phyloP scores from a whole-genome alignment of 2,329 filamentous ascomycete species.

The Monilinia aucupariae region DNA sequence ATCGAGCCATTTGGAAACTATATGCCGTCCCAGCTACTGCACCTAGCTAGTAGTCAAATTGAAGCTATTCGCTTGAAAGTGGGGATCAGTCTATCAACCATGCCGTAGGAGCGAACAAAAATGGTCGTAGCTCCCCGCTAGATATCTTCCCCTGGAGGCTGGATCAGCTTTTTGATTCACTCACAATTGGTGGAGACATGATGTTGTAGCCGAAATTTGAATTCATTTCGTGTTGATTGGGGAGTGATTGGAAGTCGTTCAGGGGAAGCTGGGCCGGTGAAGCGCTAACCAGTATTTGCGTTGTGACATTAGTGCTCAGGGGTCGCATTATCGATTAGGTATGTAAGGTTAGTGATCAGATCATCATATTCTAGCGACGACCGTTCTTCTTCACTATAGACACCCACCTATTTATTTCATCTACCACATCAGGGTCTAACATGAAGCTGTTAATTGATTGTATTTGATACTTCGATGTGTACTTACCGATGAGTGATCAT shows the following conservation, averaged over 20 bases:
- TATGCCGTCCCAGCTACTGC: neutral
- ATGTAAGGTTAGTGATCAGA: too few species aligned
- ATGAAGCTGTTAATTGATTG: too few species aligned
- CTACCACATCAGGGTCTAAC: too few species aligned
- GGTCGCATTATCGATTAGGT: too few species aligned
- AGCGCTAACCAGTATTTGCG: too few species aligned
- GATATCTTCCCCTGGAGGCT: neutral
- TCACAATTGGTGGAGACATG: neutral
- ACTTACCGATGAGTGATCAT: too few species aligned
- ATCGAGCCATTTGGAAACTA: neutral
- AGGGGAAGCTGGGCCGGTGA: too few species aligned
- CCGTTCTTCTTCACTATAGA: neutral
- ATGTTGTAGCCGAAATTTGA: neutral
- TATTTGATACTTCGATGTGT: neutral
- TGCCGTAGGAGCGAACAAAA: neutral
- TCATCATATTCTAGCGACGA: neutral
- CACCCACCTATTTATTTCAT: too few species aligned
- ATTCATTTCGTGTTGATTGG: neutral
- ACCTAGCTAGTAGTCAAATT: neutral
- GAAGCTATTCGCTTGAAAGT: neutral
- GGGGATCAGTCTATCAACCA: neutral
- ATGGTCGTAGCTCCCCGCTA: neutral
- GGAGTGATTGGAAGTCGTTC: neutral
- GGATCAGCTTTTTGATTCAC: neutral
- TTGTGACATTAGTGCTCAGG: too few species aligned